Evolutionary conservation across 257 asterid species (phyloP), one percentile per base, ranked within the genome.

Genomic region (Cinchona pubescens): DNA sequence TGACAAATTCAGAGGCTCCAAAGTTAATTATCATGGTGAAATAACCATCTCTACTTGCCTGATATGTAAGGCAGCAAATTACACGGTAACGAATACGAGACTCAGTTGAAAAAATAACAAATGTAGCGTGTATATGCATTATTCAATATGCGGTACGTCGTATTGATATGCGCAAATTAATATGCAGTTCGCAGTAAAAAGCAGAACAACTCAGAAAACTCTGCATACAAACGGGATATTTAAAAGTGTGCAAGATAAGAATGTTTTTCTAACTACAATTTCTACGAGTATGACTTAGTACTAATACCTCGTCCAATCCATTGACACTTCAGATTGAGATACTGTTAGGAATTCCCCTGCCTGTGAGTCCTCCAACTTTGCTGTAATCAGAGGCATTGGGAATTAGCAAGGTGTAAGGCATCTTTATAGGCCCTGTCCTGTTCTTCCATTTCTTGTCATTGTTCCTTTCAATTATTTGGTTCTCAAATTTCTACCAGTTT

Each of bases 331-430:
- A 90, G 32, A 92, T 90, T 6, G 96, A 86, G 81, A 92, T 56
- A 48, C 97, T 92, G 75, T 92, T 92, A 0, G 97, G 97, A 64
- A 92, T 84, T 40, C 97, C 97, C 76, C 75, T 85, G 59, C 85
- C 97, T n/a, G 88, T 85, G 59, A 92, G 93, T 48, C 97, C 97
- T 71, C 90, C 86, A 32, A 32, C 43, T 72, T 62, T 83, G 59
- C 72, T 83, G 45, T 70, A 27, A 69, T 80, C 88, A 2, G 88
- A 79, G 10, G 90, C 69, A 48, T 79, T 88, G 0, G 96, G 96
- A 81, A 79, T 84, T 32, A 91, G 71, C 83, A 91, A 67, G 1
- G 74, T 83, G 67, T 91, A 91, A 27, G 91, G 89, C 79, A 91
- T 45, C 59, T 86, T 77, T 7, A 87, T 89, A 10, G 92, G 94